A percentile compares a stretch with the other conserved stretches of the same genome.
Conservation (phyloP, 2,329 filamentous ascomycete species). For the Lasiodiplodia sp. region DNA sequence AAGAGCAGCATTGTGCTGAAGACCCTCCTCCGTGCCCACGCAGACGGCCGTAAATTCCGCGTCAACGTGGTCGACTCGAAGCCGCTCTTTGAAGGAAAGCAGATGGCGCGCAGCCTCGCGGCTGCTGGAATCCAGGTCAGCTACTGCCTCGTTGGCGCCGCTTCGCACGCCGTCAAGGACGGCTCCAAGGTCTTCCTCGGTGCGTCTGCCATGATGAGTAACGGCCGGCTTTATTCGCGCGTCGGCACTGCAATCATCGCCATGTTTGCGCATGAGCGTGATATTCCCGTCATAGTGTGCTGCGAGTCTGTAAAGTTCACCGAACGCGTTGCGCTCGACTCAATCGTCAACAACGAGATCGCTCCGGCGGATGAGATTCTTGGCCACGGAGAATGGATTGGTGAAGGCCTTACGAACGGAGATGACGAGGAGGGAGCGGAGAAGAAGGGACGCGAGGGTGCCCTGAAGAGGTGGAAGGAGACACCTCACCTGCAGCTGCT, state of each 20-base stretch:
- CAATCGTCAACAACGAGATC: conserved; percentile 93
- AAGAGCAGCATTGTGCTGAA: conserved; percentile 87
- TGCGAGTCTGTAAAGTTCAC: conserved; percentile 97
- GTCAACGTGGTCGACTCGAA: conserved; percentile 85
- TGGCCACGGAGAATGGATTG: conserved; percentile 43
- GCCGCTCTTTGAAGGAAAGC: conserved; percentile 73
- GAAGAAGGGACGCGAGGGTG: conserved; percentile 57
- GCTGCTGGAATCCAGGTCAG: conserved; percentile 76
- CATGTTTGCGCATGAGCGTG: conserved; percentile 77
- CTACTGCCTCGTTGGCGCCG: conserved; percentile 81
- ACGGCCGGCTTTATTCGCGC: conserved; percentile 87
- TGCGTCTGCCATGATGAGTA: conserved; percentile 94
- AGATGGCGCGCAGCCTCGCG: conserved; percentile 74
- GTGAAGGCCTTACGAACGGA: conserved; percentile 40
- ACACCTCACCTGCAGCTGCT: conserved; percentile 61
- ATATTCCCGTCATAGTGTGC: conserved; percentile 84
- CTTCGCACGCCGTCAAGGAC: conserved; percentile 75
- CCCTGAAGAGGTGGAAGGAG: conserved; percentile 45
- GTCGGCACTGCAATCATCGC: conserved; percentile 88
- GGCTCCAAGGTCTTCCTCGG: conserved; percentile 81
- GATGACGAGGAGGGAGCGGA: conserved; percentile 35
- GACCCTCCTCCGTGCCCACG: conserved; percentile 75
- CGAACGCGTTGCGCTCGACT: conserved; percentile 86
- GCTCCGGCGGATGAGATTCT: conserved; percentile 74
- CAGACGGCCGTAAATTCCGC: conserved; percentile 74